phyloP scores from a whole-genome alignment of 164 flowering plant genomes.

The Pachysandra terminalis region DNA sequence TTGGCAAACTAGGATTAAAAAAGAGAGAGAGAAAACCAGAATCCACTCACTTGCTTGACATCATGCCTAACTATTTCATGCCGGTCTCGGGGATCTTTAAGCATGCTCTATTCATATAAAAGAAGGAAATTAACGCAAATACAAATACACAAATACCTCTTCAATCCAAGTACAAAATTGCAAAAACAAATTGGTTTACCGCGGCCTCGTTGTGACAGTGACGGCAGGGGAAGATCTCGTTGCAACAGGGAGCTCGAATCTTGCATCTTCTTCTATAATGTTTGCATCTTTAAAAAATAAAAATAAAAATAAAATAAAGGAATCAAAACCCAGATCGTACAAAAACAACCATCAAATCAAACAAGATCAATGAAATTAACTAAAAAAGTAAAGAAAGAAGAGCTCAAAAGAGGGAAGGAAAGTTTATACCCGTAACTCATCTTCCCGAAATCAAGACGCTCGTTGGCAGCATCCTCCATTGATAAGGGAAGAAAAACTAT shows the following conservation, averaged over 20 bases:
- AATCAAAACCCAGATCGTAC: not conserved
- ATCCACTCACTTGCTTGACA: slow-evolving; percentile 62
- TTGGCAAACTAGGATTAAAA: not conserved
- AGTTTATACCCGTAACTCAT: slow-evolving; percentile 66
- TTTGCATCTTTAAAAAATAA: slow-evolving; percentile 57
- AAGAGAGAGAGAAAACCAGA: not conserved
- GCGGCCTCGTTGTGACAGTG: slow-evolving; percentile 92
- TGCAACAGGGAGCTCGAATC: slow-evolving; percentile 91
- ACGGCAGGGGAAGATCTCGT: slow-evolving; percentile 79
- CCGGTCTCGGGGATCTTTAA: slow-evolving; percentile 47
- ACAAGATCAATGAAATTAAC: not conserved
- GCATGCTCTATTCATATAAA: slow-evolving; percentile 37
- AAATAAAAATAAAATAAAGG: not conserved
- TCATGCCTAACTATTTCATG: slow-evolving; percentile 77
- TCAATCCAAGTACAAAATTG: not conserved
- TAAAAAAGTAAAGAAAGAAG: not conserved
- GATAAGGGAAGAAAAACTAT: not conserved
- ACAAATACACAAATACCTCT: not conserved
- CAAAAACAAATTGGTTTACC: slow-evolving; percentile 31
- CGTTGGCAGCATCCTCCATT: slow-evolving; percentile 57
- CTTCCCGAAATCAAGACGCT: slow-evolving; percentile 80
- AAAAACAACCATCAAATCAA: not conserved
- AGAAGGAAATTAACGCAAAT: slow-evolving; percentile 6
- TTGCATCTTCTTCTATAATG: slow-evolving; percentile 90
- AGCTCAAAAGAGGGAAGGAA: not conserved